phyloP scores from a whole-genome alignment of 352 stramenopile genomes.

The Phytophthora rubi region DNA sequence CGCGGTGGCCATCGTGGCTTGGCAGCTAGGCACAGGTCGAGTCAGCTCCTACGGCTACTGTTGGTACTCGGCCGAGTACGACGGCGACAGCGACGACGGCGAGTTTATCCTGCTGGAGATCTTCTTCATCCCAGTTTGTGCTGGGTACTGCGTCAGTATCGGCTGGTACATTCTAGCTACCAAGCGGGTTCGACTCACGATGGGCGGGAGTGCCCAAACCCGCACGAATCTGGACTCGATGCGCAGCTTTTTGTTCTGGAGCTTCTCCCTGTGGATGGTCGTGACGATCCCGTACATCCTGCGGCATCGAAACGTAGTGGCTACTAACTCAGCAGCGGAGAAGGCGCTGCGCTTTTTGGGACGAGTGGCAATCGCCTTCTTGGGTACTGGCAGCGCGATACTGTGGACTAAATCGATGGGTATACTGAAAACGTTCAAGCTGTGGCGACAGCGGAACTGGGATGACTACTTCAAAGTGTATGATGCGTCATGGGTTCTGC shows the following conservation, averaged over 20 bases:
- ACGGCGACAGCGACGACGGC: slow-evolving; percentile 41
- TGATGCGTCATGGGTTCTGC: slow-evolving; percentile 84
- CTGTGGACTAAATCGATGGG: slow-evolving; percentile 76
- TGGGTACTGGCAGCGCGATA: slow-evolving; percentile 68
- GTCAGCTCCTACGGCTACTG: slow-evolving; percentile 85
- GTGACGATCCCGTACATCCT: slow-evolving; percentile 77
- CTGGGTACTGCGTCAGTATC: slow-evolving; percentile 74
- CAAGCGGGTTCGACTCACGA: slow-evolving; percentile 70
- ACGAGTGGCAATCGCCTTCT: slow-evolving; percentile 67
- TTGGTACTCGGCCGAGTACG: slow-evolving; percentile 65
- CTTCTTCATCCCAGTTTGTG: slow-evolving; percentile 64
- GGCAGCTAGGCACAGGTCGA: slow-evolving; percentile 44
- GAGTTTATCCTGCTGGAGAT: slow-evolving; percentile 69
- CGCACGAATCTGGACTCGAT: slow-evolving; percentile 82
- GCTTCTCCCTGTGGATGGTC: slow-evolving; percentile 72
- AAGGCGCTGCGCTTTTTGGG: slow-evolving; percentile 74
- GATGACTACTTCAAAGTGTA: slow-evolving; percentile 89
- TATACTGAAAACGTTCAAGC: slow-evolving; percentile 62
- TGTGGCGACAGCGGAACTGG: slow-evolving; percentile 85
- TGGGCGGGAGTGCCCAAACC: slow-evolving; percentile 47
- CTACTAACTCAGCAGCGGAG: slow-evolving; percentile 56
- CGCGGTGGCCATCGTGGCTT: slow-evolving; percentile 59
- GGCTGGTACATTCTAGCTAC: slow-evolving; percentile 77
- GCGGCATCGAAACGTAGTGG: slow-evolving; percentile 60
- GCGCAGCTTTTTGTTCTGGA: slow-evolving; percentile 78